A percentile compares a stretch with the other conserved stretches of the same genome.
These are phyloP conservation scores for Arthrobotrys conoides DNA, from an alignment of 2,329 filamentous ascomycete species.

Conservation along the genomic window DNA sequence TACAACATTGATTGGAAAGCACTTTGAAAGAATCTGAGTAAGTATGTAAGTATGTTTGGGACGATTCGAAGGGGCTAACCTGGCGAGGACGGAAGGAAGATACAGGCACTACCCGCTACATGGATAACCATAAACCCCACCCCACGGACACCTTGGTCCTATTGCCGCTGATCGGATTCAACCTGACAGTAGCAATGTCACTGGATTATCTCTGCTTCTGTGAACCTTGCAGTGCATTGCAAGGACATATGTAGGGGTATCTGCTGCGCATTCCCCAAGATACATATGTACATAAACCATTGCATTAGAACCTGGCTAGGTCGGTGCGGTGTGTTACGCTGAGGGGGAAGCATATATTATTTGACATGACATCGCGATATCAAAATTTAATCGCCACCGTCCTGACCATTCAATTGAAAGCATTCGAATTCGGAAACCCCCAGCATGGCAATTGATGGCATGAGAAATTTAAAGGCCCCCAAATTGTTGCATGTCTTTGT, in stretches of 20 bases:
- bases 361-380: slow-evolving; percentile 41
- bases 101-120: slow-evolving; percentile 58
- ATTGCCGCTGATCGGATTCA: slow-evolving; percentile 51
- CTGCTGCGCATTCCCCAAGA: slow-evolving; percentile 22
- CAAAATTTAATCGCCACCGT: slow-evolving; percentile 4
- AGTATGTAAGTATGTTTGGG: slow-evolving; percentile 41
- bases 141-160: slow-evolving; percentile 59
- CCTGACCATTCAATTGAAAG: too few relatives aligned
- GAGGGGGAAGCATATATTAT: slow-evolving; percentile 18
- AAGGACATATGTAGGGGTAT: slow-evolving; percentile 40
- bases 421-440: slow-evolving; percentile 7
- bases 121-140: slow-evolving; percentile 59
- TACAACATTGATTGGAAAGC: slow-evolving; percentile 16
- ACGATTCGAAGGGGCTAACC: slow-evolving; percentile 44
- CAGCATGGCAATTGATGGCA: slow-evolving; percentile 44
- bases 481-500: slow-evolving; percentile 37
- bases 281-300: slow-evolving; percentile 24
- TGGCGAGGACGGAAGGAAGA: slow-evolving; percentile 57
- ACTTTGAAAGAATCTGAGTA: not conserved
- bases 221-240: slow-evolving; percentile 49
- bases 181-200: slow-evolving; percentile 20
- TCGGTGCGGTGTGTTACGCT: slow-evolving; percentile 32
- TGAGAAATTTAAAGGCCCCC: slow-evolving; percentile 24
- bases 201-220: slow-evolving; percentile 40
- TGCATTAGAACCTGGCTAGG: slow-evolving; percentile 15